Conservation (phyloP, 306 rosid genomes). For the Prinsepia uniflora region DNA sequence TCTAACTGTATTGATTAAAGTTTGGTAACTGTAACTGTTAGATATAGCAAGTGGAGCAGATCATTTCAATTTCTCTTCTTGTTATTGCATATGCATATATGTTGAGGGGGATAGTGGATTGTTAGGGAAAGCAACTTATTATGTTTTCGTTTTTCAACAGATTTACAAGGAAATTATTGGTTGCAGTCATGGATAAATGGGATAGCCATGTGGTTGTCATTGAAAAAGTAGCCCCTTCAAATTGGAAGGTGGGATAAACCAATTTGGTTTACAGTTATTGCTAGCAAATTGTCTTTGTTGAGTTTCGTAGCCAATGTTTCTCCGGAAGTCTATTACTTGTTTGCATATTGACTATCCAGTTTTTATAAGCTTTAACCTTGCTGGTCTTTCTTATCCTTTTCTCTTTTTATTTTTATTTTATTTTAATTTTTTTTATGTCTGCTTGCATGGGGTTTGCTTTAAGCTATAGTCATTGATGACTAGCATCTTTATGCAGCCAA, state of each 20-base stretch:
- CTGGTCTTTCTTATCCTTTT: too few relatives aligned
- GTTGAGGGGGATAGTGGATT: not conserved
- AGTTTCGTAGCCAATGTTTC: not conserved
- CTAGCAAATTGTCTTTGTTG: constrained; percentile 15
- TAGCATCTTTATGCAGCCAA: not conserved
- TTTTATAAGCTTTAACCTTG: not conserved
- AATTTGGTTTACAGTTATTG: constrained; percentile 3
- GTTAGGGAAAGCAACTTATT: constrained; percentile 3
- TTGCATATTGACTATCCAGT: constrained; percentile 3
- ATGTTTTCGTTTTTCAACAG: constrained; percentile 39
- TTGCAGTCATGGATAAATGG: constrained; percentile 81
- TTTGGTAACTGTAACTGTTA: constrained; percentile 2
- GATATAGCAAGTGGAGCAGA: constrained; percentile 22
- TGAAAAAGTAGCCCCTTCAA: constrained; percentile 66
- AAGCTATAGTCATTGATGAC: not conserved
- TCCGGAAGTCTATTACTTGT: not conserved
- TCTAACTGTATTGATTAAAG: constrained; percentile 6
- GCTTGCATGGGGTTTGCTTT: not conserved
- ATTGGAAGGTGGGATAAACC: constrained; percentile 66
- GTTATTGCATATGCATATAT: not conserved
- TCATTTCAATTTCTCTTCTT: not conserved
- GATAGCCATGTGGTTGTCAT: constrained; percentile 60
- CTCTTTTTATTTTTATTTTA: too few relatives aligned
- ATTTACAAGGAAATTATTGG: constrained; percentile 75
- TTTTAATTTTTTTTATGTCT: not conserved